Base-by-base conservation (phyloP, 176 grass and related monocot species). In the Oropetium thomaeum region DNA sequence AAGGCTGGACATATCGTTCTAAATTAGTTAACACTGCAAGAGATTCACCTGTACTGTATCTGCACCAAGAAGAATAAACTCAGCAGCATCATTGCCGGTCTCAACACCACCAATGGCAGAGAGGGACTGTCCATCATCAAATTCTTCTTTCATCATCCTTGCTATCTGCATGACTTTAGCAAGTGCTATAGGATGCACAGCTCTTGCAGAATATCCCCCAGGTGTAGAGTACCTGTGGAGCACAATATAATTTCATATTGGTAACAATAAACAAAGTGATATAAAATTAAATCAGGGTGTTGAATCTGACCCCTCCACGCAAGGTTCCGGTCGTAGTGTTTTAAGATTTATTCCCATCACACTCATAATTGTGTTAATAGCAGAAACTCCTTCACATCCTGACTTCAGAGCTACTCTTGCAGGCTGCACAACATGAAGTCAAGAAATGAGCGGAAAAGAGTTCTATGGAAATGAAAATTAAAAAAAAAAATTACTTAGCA, bases 301-400 rank as follows among this genome's bases (percentile, higher is more conserved):
- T 75, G 44, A 70, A 87, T 83, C 82, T 84, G 75, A 99, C 96
- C 91, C 96, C 70, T 95, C 91, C 8, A 95, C 96, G n/a, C 84
- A 90, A 71, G 96, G 91, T 80, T 99, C 89, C 3, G 96, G 96
- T 28, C 82, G 91, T 79, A 95, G 70, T 43, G 92, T 99, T 68
- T 92, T 89, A 53, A 95, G 89, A 84, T 99, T 62, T 57, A 99
- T 99, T 41, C 91, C 96, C 96, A 99, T 99, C 26, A 99, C 89
- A 60, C 91, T 99, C 96, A 99, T 90, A 59, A 99, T 99, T 71
- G 96, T 99, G 79, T 99, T 99, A 75, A 99, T 99, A 70, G 91
- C 92, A 73, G 92, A 76, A 62, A 99, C 69, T 39, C 96, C 96
- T 84, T 99, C 96, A 74, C 89, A 95, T 82, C 92, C 92, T 71